Evolutionary conservation across 2,329 filamentous ascomycete species (phyloP).

Genomic region (Arthrobotrys sphaeroides): DNA sequence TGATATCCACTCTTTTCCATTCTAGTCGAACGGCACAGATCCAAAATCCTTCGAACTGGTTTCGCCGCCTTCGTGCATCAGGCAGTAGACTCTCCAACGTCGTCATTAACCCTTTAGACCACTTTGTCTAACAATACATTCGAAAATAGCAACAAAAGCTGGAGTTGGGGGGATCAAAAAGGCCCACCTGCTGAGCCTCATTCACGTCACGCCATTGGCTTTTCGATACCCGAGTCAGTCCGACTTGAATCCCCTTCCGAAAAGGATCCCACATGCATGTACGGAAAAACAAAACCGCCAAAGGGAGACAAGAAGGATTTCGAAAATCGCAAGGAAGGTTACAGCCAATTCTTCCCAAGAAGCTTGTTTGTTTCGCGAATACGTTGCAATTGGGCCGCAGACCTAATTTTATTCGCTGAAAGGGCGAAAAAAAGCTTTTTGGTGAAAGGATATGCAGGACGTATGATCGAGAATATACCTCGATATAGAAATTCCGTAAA

Average conservation of each 20-base stretch:
- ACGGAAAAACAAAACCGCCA: neutral
- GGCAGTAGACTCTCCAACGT: neutral
- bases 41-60: neutral
- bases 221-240: constrained; percentile 6
- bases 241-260: neutral
- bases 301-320: neutral
- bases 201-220: constrained; percentile 36
- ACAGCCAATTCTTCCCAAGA: constrained; percentile 4
- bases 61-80: neutral
- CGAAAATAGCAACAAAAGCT: constrained; percentile 40
- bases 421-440: neutral
- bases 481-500: neutral
- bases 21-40: neutral
- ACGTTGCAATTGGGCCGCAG: constrained; percentile 4
- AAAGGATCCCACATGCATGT: neutral
- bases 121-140: neutral
- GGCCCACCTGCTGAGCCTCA: constrained; percentile 10
- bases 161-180: neutral
- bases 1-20: neutral
- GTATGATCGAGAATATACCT: neutral
- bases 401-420: neutral
- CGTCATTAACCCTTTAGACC: neutral
- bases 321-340: neutral
- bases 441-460: neutral
- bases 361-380: neutral